Evolutionary conservation across 208 protist species (phyloP), one percentile per base, ranked within the genome.

Genomic region (Leishmania gerbilli): DNA sequence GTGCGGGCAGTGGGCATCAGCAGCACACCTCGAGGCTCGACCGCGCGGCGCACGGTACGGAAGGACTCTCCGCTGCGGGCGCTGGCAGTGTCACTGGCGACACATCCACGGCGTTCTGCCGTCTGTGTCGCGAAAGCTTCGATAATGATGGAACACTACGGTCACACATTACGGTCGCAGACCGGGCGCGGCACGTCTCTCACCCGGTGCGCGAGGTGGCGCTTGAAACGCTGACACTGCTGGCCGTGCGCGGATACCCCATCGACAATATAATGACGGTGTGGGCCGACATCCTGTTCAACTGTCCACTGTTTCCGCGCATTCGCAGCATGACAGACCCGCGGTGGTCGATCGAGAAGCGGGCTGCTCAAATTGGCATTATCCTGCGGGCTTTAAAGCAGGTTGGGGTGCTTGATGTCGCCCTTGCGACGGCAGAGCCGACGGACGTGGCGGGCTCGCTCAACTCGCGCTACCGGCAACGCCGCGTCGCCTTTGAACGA

Each of bases 401-500:
- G 5, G 58, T 84, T 5, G 82, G 85, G 21, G 83, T 97, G 3
- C 45, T 97, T 49, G 91, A 96, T 80, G 24, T 96, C 11, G 86
- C 85, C 4, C 84, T 95, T 4, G 80, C 90, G 34, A 81, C 80
- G 3, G 74, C 78, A 47, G 74, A 47, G 53, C 21, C 45, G 45
- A 42, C 68, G 49, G 79, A 76, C 42, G 76, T 74, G 60, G 79
- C 77, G 11, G 31, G 42, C 0, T 11, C 34, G 21, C 1, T 42
- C 27, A 53, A 31, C 69, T 42, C 68, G 1, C 31, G 77, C 11
- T 71, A 84, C 60, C 90, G 90, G 69, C 88, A 91, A 24, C 95
- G 92, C 27, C 90, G 93, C 58, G 72, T 96, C 27, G 92, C 88
- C 19, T 96, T 95, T 84, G 93, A 98, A 42, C 84, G 95, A 37